Base-by-base conservation (phyloP, 805 yeast genomes). In the Hermanozyma aechmeae region DNA sequence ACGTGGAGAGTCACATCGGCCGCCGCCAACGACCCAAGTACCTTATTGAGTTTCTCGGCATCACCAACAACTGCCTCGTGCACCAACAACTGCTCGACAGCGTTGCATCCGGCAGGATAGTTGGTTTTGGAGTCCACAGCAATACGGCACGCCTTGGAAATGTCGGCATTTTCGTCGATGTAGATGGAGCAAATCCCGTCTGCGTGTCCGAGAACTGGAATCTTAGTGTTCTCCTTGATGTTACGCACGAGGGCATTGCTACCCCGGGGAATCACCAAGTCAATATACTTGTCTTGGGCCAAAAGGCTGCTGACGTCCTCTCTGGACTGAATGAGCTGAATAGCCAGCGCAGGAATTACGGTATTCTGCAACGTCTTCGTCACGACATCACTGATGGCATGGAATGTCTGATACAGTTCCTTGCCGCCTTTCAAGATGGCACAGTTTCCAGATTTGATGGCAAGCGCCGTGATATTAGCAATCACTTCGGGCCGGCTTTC, bases 91-190 rank as follows among this genome's bases (percentile, higher is more conserved):
- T 92, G 84, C 55, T 92, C 99, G 31, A 74, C 89, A 6, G 98
- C 96, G 52, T 92, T 92, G 56, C 99, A 92, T n/a, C 95, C 99
- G 9, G 98, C 98, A 27, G 97, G 96, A 51, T 92, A 92, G 54
- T 86, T 87, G 0, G 96, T 85, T 57, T 92, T 92, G 4, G 96
- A 71, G 55, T 92, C 99, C 16, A 84, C 71, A 4, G 76, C 65
- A 17, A 92, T 73, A 32, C 73, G 72, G 19, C 70, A 64, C 0
- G 96, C 94, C 73, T 83, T 86, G 10, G 54, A 71, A 9, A 82
- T 37, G 45, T 86, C 89, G 5, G 92, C 92, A 28, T 71, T 74
- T 32, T 69, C 71, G 51, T 87, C 94, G 15, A 89, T 65, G 46
- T 74, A 92, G 6, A 89, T 73, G 2, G 96, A 77, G 57, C 98